phyloP scores from a whole-genome alignment of 805 yeast genomes.

The Candida oleophila region DNA sequence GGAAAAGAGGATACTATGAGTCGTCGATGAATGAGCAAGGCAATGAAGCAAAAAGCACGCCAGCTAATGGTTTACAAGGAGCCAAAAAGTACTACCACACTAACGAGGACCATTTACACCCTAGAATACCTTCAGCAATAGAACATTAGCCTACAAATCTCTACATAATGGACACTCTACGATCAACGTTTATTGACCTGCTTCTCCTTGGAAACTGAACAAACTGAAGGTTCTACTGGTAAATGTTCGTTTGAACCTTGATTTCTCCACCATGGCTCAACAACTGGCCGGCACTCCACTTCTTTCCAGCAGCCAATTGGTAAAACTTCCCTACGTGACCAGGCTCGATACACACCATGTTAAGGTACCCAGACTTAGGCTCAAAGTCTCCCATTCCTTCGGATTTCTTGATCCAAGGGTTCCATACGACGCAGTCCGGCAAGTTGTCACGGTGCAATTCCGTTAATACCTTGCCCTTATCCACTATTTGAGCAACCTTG shows the following conservation, averaged over 20 bases:
- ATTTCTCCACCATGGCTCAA: conserved; percentile 59
- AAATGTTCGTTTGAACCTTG: conserved; percentile 54
- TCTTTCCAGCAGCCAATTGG: conserved; percentile 63
- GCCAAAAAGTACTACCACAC: too few species aligned
- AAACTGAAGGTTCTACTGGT: too few species aligned
- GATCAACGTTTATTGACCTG: not conserved
- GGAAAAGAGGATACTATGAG: too few species aligned
- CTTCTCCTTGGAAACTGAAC: too few species aligned
- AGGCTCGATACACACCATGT: conserved; percentile 94
- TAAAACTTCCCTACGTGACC: conserved; percentile 79
- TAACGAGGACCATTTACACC: too few species aligned
- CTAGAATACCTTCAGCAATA: too few species aligned
- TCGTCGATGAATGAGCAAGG: too few species aligned
- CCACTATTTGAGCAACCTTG: conserved; percentile 65
- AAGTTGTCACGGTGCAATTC: conserved; percentile 64
- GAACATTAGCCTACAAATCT: too few species aligned
- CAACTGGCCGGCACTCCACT: conserved; percentile 73
- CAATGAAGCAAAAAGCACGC: too few species aligned
- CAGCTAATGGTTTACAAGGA: too few species aligned
- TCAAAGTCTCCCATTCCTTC: conserved; percentile 81
- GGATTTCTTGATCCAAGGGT: conserved; percentile 91
- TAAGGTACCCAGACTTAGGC: conserved; percentile 79
- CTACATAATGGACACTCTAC: too few species aligned
- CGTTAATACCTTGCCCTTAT: conserved; percentile 67
- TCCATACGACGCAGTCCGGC: conserved; percentile 87